phyloP scores from a whole-genome alignment of 208 protist species.

The Trypanosoma cruzi region DNA sequence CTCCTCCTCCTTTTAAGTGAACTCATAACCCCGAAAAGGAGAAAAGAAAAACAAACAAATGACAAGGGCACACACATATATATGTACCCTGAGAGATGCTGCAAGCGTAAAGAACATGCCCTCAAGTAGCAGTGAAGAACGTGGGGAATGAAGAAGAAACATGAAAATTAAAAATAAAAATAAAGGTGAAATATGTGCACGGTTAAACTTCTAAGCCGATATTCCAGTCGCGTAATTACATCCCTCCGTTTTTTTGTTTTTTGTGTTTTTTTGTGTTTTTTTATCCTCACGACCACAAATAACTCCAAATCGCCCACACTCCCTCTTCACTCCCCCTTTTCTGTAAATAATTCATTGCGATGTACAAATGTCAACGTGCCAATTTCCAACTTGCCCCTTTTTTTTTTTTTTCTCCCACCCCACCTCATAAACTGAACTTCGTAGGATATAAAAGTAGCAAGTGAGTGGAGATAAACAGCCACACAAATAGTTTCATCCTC shows the following conservation, averaged over 20 bases:
- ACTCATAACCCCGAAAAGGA: neutral
- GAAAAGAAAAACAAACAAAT: neutral
- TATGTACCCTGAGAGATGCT: too few species aligned
- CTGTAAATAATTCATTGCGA: neutral
- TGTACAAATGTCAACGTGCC: neutral
- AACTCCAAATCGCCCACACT: neutral
- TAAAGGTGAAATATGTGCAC: too few species aligned
- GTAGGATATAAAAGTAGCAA: neutral
- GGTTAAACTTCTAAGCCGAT: too few species aligned
- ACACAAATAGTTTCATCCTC: neutral
- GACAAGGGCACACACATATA: neutral
- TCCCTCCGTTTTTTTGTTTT: neutral
- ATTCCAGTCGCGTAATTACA: neutral
- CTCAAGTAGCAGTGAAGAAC: too few species aligned
- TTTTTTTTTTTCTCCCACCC: neutral
- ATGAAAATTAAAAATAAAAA: too few species aligned
- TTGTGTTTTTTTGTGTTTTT: too few species aligned
- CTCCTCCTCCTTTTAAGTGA: neutral
- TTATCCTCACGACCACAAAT: neutral
- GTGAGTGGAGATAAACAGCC: neutral
- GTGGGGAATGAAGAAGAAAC: too few species aligned
- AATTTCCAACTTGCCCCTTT: neutral
- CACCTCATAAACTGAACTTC: neutral
- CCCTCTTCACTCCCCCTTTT: neutral
- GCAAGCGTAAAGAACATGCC: too few species aligned